phyloP scores from a whole-genome alignment of 306 rosid species.

The Vigna radiata region DNA sequence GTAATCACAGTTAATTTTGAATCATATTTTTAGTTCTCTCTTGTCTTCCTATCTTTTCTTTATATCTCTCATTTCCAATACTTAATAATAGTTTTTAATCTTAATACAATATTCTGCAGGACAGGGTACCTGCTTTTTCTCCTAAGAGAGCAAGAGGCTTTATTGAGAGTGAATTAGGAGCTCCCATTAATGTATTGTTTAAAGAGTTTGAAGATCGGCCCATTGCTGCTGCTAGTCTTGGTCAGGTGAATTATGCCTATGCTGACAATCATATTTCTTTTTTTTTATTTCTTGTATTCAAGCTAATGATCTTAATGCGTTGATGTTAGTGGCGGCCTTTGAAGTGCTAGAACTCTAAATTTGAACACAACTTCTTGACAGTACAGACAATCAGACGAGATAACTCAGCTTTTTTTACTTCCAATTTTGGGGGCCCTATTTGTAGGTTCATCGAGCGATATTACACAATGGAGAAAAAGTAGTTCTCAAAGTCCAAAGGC shows the following conservation, averaged over 20 bases:
- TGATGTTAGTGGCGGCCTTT: conserved; percentile 2
- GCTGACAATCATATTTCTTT: neutral
- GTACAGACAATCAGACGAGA: conserved; percentile 20
- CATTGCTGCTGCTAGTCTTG: conserved; percentile 97
- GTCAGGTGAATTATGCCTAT: conserved; percentile 64
- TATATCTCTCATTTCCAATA: too few relatives aligned
- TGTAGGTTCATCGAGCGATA: conserved; percentile 91
- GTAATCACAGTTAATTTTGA: too few relatives aligned
- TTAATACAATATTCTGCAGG: conserved; percentile 58
- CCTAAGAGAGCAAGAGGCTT: conserved; percentile 76
- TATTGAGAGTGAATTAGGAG: conserved; percentile 83
- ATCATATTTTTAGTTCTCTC: too few relatives aligned
- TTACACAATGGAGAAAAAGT: conserved; percentile 93
- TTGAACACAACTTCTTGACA: neutral
- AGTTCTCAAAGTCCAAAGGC: conserved; percentile 91
- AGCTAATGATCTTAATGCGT: neutral
- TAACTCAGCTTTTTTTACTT: conserved; percentile 16
- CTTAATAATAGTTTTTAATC: conserved; percentile 10
- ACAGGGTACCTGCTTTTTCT: conserved; percentile 92
- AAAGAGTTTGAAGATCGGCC: conserved; percentile 89
- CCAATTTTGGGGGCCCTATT: conserved; percentile 33
- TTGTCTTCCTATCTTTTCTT: too few relatives aligned
- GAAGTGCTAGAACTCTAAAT: conserved; percentile 6
- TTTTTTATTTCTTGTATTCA: conserved; percentile 10
- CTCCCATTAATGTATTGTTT: conserved; percentile 64